These are phyloP conservation scores for Rubroshorea leprosula DNA, from an alignment of 345 rosid species.

Conservation along the genomic window DNA sequence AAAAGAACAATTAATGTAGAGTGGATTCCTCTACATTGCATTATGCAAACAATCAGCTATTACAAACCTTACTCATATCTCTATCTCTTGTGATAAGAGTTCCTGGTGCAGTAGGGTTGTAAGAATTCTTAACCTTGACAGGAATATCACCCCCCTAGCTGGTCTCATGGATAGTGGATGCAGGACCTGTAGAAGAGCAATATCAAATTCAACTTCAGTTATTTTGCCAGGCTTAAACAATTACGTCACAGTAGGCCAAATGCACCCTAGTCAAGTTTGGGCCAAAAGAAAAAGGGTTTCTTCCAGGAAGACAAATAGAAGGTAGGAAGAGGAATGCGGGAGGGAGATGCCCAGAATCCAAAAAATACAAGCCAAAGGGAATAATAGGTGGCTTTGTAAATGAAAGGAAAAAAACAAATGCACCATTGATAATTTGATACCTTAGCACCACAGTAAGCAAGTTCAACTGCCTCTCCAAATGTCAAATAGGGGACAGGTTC, in stretches of 20 bases:
- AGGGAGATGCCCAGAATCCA: no score
- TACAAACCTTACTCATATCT: slow-evolving; percentile 88
- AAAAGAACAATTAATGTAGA: slow-evolving; percentile 15
- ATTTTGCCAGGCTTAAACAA: no score
- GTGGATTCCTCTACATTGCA: slow-evolving; percentile 6
- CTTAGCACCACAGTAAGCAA: slow-evolving; percentile 99
- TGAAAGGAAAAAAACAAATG: background rate
- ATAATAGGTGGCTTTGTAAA: no score
- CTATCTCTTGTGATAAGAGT: slow-evolving; percentile 82
- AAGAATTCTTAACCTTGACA: slow-evolving; percentile 97
- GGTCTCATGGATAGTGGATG: slow-evolving; percentile 99
- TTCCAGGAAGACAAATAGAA: no score
- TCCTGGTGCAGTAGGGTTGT: slow-evolving; percentile 94
- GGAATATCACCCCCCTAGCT: slow-evolving; percentile 96
- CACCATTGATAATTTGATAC: slow-evolving; percentile 34
- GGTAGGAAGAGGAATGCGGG: no score
- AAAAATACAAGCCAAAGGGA: no score
- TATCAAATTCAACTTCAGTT: no score
- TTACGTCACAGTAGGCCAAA: no score
- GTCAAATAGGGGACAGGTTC: slow-evolving; percentile 85
- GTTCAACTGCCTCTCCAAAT: slow-evolving; percentile 98
- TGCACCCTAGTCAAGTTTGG: no score
- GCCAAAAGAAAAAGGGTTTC: slow-evolving; percentile 2
- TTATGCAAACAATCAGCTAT: slow-evolving; percentile 1
- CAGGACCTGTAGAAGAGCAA: slow-evolving; percentile 52